phyloP scores from a whole-genome alignment of 164 flowering plant species.

The Litsea cubeba region DNA sequence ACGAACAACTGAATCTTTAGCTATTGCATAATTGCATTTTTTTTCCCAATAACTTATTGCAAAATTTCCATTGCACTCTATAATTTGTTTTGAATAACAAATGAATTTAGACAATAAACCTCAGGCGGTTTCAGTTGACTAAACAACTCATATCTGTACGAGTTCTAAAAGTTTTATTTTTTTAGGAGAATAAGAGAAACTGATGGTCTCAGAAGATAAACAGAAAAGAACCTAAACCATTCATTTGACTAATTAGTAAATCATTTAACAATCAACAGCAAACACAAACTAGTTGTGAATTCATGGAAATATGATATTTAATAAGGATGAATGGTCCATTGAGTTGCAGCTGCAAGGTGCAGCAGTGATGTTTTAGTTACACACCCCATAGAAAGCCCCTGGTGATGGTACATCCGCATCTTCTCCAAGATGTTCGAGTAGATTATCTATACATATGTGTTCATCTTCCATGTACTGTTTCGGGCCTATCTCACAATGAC shows the following conservation, averaged over 20 bases:
- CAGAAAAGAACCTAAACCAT: too few species aligned
- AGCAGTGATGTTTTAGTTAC: slow-evolving; percentile 17
- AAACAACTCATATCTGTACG: neutral
- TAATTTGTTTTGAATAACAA: neutral
- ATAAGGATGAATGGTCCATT: neutral
- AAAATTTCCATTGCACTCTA: too few species aligned
- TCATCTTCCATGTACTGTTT: slow-evolving; percentile 90
- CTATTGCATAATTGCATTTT: neutral
- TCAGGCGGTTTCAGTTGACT: neutral
- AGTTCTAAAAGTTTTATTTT: neutral
- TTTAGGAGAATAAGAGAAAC: neutral
- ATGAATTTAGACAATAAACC: neutral
- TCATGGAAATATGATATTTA: neutral
- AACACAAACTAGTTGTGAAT: neutral
- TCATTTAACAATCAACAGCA: neutral
- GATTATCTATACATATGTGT: slow-evolving; percentile 72
- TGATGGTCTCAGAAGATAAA: too few species aligned
- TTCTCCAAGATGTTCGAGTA: slow-evolving; percentile 53
- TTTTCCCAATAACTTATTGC: too few species aligned
- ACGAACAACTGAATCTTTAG: slow-evolving; percentile 5
- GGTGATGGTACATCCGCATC: slow-evolving; percentile 46
- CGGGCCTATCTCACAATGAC: slow-evolving; percentile 87
- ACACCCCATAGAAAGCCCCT: slow-evolving; percentile 96
- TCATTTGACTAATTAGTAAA: too few species aligned
- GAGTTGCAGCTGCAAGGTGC: neutral